These are phyloP conservation scores for Groenewaldozyma salmanticensis DNA, from an alignment of 805 yeast genomes.

Conservation along the genomic window DNA sequence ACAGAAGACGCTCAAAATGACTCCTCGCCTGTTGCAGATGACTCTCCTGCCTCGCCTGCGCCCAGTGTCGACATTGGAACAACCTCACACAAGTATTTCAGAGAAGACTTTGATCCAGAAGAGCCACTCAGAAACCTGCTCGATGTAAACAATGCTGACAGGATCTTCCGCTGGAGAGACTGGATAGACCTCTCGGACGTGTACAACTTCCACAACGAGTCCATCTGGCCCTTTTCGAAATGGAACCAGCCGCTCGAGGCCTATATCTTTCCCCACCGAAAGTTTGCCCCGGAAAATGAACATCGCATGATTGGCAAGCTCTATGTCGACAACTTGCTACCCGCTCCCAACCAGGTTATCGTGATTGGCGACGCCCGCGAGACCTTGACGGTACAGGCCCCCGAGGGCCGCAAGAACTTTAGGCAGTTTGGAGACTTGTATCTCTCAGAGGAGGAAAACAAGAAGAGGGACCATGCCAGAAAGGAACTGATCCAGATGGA, in stretches of 20 bases:
- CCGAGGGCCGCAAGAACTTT: slow-evolving; percentile 2
- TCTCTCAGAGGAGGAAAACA: not conserved
- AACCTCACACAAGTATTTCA: not conserved
- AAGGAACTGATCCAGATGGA: not conserved
- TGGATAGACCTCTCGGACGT: slow-evolving; percentile 21
- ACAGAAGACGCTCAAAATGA: not conserved
- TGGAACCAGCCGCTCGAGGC: slow-evolving; percentile 8
- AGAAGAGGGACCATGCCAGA: not conserved
- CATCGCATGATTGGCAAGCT: slow-evolving; percentile 12
- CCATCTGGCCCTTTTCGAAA: slow-evolving; percentile 4
- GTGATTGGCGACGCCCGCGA: slow-evolving; percentile 12
- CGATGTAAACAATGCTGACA: not conserved
- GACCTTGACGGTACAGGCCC: slow-evolving; percentile 6
- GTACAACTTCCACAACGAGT: slow-evolving; percentile 4
- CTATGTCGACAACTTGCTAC: slow-evolving; percentile 11
- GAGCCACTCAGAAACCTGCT: slow-evolving; percentile 4
- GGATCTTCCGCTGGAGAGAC: slow-evolving; percentile 21
- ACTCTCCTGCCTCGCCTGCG: not conserved
- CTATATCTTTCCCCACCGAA: slow-evolving; percentile 9
- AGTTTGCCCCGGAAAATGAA: slow-evolving; percentile 10
- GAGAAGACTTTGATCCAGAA: slow-evolving; percentile 8
- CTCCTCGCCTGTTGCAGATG: not conserved
- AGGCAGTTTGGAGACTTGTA: slow-evolving; percentile 5
- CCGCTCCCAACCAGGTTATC: slow-evolving; percentile 13
- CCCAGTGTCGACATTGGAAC: too few species aligned